Conservation (phyloP, 441 rosid genomes). For the Corymbia citriodora region DNA sequence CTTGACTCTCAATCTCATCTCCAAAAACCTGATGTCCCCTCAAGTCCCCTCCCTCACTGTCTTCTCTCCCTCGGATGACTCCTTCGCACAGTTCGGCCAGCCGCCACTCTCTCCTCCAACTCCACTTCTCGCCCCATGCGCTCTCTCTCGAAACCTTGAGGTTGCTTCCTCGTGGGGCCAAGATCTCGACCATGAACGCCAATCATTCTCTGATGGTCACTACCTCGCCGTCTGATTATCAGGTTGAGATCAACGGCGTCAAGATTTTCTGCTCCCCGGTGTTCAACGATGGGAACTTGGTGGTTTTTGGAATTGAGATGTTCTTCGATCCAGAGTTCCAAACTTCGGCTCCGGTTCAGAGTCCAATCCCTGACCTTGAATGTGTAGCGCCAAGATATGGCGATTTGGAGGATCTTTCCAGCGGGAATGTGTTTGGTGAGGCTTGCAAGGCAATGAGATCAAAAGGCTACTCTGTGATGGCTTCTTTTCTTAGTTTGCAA, state of each 20-base stretch:
- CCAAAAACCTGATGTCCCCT: neutral
- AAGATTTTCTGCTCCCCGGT: constrained; percentile 7
- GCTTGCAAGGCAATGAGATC: constrained; percentile 14
- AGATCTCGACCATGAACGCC: constrained; percentile 30
- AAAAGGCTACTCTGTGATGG: constrained; percentile 26
- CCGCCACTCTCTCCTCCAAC: constrained; percentile 16
- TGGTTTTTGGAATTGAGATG: constrained; percentile 21
- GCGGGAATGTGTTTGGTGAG: neutral
- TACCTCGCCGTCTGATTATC: neutral
- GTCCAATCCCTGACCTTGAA: neutral
- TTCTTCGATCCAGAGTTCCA: constrained; percentile 27
- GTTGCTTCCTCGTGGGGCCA: constrained; percentile 24
- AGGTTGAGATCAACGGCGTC: constrained; percentile 19
- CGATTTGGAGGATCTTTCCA: neutral
- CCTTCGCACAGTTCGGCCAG: constrained; percentile 1
- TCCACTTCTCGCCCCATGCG: constrained; percentile 24
- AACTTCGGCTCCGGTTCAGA: neutral
- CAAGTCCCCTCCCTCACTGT: constrained; percentile 24
- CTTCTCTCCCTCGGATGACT: constrained; percentile 29
- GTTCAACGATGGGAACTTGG: constrained; percentile 28
- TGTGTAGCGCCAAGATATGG: neutral
- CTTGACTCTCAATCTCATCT: constrained; percentile 22
- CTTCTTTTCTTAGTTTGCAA: constrained; percentile 32
- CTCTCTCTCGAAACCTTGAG: constrained; percentile 15
- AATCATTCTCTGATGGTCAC: constrained; percentile 25